These are phyloP conservation scores for Lotus japonicus DNA, from an alignment of 306 rosid genomes.

Conservation along the genomic window DNA sequence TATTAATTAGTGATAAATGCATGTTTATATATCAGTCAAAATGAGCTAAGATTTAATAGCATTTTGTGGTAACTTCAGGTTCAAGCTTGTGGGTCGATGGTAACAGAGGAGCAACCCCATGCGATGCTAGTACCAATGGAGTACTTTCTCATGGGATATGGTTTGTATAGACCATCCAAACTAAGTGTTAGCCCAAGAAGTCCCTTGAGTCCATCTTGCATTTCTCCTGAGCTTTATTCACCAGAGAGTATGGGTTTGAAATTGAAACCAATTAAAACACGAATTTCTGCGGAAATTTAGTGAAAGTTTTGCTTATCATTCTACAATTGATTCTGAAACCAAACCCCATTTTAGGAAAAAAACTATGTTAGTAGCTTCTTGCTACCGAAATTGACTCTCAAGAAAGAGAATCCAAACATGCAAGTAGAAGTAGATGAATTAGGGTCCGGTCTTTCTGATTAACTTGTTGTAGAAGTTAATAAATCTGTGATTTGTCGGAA, in stretches of 20 bases:
- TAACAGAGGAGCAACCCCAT: conserved; percentile 93
- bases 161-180: conserved; percentile 62
- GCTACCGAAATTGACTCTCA: too few species aligned
- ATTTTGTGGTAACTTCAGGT: conserved; percentile 43
- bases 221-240: conserved; percentile 81
- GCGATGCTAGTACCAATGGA: conserved; percentile 90
- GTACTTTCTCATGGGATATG: conserved; percentile 85
- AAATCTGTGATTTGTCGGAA: conserved; percentile 24
- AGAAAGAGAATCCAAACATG: too few species aligned
- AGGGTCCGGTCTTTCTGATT: conserved; percentile 16
- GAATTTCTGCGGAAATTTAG: conserved; percentile 41
- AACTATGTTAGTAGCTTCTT: too few species aligned
- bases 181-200: conserved; percentile 75
- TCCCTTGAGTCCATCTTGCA: conserved; percentile 82
- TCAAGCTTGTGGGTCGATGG: conserved; percentile 91
- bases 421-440: conserved; percentile 3
- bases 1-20: not conserved
- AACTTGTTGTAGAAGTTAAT: conserved; percentile 15
- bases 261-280: conserved; percentile 84
- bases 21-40: not conserved
- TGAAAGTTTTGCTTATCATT: too few species aligned
- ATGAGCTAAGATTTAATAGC: conserved; percentile 1
- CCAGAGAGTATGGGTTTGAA: conserved; percentile 97
- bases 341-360: too few species aligned
- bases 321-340: too few species aligned